Percentiles rank a stretch among this genome's conserved stretches.
Evolutionary conservation across 306 rosid genomes (phyloP).

Genomic region (Vigna nakashimae): DNA sequence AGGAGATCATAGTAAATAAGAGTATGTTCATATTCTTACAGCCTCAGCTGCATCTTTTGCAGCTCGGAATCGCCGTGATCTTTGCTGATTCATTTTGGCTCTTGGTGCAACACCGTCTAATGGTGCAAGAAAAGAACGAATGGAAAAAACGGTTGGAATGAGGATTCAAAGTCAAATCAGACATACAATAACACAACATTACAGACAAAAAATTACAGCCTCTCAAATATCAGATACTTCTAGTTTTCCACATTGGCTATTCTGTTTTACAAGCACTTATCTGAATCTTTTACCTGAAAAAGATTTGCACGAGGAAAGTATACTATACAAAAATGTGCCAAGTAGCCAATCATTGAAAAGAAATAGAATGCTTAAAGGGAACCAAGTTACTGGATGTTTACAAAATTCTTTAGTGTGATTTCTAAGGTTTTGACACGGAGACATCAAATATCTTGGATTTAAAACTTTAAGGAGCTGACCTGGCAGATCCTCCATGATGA

Average conservation of each 20-base stretch:
- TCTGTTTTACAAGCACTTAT: conserved; percentile 25
- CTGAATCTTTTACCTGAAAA: conserved; percentile 32
- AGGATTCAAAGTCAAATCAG: conserved; percentile 26
- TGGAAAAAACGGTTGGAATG: conserved; percentile 28
- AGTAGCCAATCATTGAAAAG: conserved; percentile 13
- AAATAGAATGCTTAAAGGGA: conserved; percentile 19
- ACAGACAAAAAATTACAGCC: not conserved
- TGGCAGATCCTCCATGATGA: conserved; percentile 25
- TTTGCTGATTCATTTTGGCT: conserved; percentile 99
- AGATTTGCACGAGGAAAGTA: conserved; percentile 17
- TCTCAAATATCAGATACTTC: conserved; percentile 1
- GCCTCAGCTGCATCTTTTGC: conserved; percentile 98
- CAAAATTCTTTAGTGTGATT: conserved; percentile 28
- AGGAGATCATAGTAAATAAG: conserved; percentile 36
- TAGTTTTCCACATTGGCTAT: conserved; percentile 11
- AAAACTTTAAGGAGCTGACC: conserved; percentile 22
- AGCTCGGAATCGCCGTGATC: conserved; percentile 92
- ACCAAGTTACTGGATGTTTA: conserved; percentile 22
- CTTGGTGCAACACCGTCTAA: conserved; percentile 98
- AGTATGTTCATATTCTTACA: conserved; percentile 58
- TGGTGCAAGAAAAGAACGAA: conserved; percentile 5
- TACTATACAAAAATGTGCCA: not conserved
- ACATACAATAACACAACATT: not conserved
- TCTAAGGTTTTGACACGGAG: conserved; percentile 27
- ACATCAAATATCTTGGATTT: conserved; percentile 19